Percentiles rank a stretch among this genome's conserved stretches.
These are phyloP conservation scores for Phytopythium montanum DNA, from an alignment of 352 stramenopile genomes.

Conservation along the genomic window DNA sequence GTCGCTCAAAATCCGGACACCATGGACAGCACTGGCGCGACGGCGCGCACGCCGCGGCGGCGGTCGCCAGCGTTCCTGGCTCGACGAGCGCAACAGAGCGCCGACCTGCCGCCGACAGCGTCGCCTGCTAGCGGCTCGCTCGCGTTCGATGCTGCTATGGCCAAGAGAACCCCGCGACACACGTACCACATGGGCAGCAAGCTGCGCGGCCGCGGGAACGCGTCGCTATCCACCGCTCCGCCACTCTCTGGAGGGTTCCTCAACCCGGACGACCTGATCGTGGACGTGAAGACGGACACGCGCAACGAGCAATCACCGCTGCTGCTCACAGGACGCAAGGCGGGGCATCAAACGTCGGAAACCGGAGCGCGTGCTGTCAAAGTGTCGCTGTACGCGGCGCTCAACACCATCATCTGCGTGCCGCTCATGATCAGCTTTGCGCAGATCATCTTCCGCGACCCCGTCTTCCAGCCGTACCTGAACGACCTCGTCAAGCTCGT, in stretches of 20 bases:
- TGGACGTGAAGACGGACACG: slow-evolving; percentile 17
- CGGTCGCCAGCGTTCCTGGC: slow-evolving; percentile 21
- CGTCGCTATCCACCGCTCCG: not conserved
- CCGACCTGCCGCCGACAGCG: slow-evolving; percentile 12
- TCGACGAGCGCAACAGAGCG: slow-evolving; percentile 10
- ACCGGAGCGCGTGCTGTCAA: slow-evolving; percentile 25
- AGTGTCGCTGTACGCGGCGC: slow-evolving; percentile 82
- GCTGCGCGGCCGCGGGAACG: slow-evolving; percentile 7
- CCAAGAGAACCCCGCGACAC: slow-evolving; percentile 49
- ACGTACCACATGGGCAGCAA: slow-evolving; percentile 36
- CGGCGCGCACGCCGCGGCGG: slow-evolving; percentile 59
- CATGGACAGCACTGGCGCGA: slow-evolving; percentile 84
- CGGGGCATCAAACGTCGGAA: slow-evolving; percentile 11
- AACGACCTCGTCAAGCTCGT: slow-evolving; percentile 95
- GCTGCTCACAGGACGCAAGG: slow-evolving; percentile 13
- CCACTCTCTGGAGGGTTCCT: not conserved
- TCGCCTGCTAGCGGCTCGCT: slow-evolving; percentile 26
- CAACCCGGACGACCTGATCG: slow-evolving; percentile 24
- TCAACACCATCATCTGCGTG: slow-evolving; percentile 94
- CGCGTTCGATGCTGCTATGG: slow-evolving; percentile 23
- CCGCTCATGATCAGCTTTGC: slow-evolving; percentile 91
- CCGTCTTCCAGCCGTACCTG: slow-evolving; percentile 90
- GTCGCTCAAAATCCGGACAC: too few species aligned
- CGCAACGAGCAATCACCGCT: slow-evolving; percentile 14
- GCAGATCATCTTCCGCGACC: slow-evolving; percentile 94